Percentiles rank a stretch among this genome's conserved stretches.
Evolutionary conservation across 2,329 filamentous ascomycete species (phyloP).

Genomic region (Colletotrichum sp.): DNA sequence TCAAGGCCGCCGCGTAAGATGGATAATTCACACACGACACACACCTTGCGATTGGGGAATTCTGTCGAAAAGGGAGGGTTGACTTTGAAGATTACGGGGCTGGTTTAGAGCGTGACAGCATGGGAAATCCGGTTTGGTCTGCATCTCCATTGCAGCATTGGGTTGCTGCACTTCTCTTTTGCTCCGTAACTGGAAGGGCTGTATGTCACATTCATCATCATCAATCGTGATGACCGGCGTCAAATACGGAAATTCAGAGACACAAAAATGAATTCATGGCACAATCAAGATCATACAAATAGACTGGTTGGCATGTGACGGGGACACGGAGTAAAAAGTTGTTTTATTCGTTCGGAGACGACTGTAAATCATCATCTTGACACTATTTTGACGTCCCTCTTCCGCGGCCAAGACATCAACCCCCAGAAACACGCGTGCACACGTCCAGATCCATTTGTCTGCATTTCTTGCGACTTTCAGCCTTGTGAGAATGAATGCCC

Average conservation of each 20-base stretch:
- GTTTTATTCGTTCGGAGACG: slow-evolving; percentile 10
- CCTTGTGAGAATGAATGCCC: not conserved
- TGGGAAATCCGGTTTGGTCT: slow-evolving; percentile 42
- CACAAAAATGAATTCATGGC: slow-evolving; percentile 41
- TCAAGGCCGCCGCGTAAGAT: slow-evolving; percentile 79
- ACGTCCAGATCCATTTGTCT: not conserved
- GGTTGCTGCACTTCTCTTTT: slow-evolving; percentile 65
- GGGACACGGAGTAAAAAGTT: slow-evolving; percentile 21
- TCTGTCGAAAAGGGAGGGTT: slow-evolving; percentile 15
- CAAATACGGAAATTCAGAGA: slow-evolving; percentile 67
- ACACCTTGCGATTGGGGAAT: slow-evolving; percentile 14
- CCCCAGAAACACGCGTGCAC: not conserved
- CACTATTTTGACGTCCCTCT: not conserved
- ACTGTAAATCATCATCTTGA: slow-evolving; percentile 13
- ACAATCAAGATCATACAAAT: slow-evolving; percentile 23
- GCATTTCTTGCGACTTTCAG: not conserved
- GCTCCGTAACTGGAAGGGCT: slow-evolving; percentile 63
- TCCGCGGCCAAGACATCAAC: not conserved
- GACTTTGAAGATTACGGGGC: slow-evolving; percentile 22
- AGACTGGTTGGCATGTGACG: slow-evolving; percentile 22
- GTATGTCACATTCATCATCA: slow-evolving; percentile 67
- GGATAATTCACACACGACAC: not conserved
- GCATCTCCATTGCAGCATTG: slow-evolving; percentile 54
- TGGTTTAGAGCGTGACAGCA: slow-evolving; percentile 27
- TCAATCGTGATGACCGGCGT: slow-evolving; percentile 64